Percentiles rank a stretch among this genome's conserved stretches.
These are phyloP conservation scores for Antitrichia curtipendula DNA, from an alignment of 225 moss, liverwort and hornwort species.

Conservation along the genomic window DNA sequence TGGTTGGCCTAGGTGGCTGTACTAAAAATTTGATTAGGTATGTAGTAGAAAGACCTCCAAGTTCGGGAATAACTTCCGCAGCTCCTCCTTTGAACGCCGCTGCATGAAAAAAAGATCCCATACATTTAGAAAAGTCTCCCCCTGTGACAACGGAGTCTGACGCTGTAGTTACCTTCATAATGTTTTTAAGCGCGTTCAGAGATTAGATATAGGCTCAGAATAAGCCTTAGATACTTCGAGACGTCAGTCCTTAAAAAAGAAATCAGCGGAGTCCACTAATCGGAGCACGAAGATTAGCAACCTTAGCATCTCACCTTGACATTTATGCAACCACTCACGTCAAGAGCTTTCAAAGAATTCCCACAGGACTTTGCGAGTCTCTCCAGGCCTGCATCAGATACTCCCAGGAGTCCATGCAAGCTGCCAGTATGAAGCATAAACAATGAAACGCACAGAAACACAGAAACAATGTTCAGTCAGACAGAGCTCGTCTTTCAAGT, in stretches of 20 bases:
- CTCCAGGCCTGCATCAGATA: slow-evolving; percentile 75
- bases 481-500: neutral
- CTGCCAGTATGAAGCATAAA: slow-evolving; percentile 18
- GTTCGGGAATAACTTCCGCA: slow-evolving; percentile 58
- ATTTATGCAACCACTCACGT: slow-evolving; percentile 88
- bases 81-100: slow-evolving; percentile 64
- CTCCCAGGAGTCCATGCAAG: slow-evolving; percentile 88
- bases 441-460: neutral
- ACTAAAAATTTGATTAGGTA: slow-evolving; percentile 8
- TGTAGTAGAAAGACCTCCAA: slow-evolving; percentile 71
- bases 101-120: slow-evolving; percentile 17
- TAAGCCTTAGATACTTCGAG: neutral
- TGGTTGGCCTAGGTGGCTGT: neutral
- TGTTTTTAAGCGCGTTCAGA: neutral
- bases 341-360: slow-evolving; percentile 59
- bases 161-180: neutral
- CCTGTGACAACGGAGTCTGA: neutral
- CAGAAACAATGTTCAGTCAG: neutral
- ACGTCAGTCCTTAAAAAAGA: neutral
- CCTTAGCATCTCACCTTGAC: slow-evolving; percentile 45
- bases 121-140: neutral
- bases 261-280: neutral
- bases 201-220: neutral
- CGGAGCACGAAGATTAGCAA: neutral
- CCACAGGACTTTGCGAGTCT: slow-evolving; percentile 54